phyloP scores from a whole-genome alignment of 2,329 filamentous ascomycete genomes.

The Fusarium nodosum region DNA sequence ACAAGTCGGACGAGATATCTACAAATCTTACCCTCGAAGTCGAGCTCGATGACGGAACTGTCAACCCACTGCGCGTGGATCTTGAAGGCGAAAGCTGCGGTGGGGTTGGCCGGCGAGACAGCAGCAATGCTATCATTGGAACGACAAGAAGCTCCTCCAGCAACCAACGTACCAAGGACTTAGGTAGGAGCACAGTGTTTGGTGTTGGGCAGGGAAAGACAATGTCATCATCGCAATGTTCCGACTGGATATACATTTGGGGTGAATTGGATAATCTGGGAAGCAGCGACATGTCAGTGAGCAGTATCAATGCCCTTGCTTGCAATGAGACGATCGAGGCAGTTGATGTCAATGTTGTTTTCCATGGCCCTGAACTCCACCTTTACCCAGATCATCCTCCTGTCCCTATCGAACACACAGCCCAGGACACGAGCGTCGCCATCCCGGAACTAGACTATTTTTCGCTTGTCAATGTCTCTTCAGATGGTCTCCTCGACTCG shows the following conservation, averaged over 20 bases:
- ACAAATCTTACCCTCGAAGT: constrained; percentile 47
- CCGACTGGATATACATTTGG: constrained; percentile 56
- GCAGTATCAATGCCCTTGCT: constrained; percentile 52
- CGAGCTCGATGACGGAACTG: constrained; percentile 27
- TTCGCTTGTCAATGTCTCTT: constrained; percentile 47
- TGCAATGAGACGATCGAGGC: constrained; percentile 58
- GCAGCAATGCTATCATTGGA: constrained; percentile 41
- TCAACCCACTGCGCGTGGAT: constrained; percentile 45
- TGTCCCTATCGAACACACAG: constrained; percentile 44
- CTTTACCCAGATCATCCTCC: constrained; percentile 52
- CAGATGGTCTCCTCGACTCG: constrained; percentile 50
- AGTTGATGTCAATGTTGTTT: constrained; percentile 43
- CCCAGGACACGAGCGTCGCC: constrained; percentile 37
- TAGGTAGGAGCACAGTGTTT: constrained; percentile 27
- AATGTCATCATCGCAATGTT: constrained; percentile 47
- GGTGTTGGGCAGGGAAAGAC: constrained; percentile 42
- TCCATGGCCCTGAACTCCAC: constrained; percentile 44
- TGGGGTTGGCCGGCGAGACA: constrained; percentile 11
- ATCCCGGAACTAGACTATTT: constrained; percentile 51
- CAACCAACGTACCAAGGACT: neutral
- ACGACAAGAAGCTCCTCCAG: constrained; percentile 19
- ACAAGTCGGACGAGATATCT: constrained; percentile 39
- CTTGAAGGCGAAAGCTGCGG: constrained; percentile 43
- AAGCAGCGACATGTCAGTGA: constrained; percentile 48
- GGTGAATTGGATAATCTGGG: constrained; percentile 49